Percentiles rank a stretch among this genome's conserved stretches.
Evolutionary conservation across 257 asterid genomes (phyloP).

Genomic region (Coffea canephora): DNA sequence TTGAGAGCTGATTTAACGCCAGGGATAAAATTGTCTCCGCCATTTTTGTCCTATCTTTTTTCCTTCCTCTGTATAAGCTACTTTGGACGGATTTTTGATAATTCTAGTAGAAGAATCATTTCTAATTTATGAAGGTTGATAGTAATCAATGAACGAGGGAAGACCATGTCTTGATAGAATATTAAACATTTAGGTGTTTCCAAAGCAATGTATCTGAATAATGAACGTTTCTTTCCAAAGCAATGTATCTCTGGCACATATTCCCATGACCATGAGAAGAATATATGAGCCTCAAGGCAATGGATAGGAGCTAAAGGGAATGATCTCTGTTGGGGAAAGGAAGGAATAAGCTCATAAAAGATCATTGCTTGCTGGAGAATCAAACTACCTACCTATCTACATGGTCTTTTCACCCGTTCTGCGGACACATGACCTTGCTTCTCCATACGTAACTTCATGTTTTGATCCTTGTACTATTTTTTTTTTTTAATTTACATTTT

Average conservation of each 20-base stretch:
- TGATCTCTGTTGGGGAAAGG: not conserved
- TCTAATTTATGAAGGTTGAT: not conserved
- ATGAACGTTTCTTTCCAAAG: not conserved
- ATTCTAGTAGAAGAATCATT: not conserved
- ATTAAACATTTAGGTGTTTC: no score
- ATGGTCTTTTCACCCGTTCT: not conserved
- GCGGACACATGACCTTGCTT: not conserved
- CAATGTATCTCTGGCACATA: not conserved
- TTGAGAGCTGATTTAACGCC: conserved; percentile 20
- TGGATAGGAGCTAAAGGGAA: not conserved
- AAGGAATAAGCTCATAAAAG: not conserved
- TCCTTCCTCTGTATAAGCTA: not conserved
- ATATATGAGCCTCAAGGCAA: not conserved
- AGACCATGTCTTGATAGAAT: not conserved
- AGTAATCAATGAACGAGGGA: not conserved
- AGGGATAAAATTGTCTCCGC: conserved; percentile 28
- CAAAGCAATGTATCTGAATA: not conserved
- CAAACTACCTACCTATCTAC: no score
- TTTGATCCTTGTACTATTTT: not conserved
- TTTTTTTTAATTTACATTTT: no score
- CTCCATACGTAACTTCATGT: not conserved
- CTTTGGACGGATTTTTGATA: not conserved
- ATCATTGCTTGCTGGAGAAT: no score
- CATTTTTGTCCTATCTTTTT: conserved; percentile 16
- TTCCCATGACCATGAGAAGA: not conserved